phyloP scores from a whole-genome alignment of 2,329 filamentous ascomycete genomes.

The Aspergillus ibericus region DNA sequence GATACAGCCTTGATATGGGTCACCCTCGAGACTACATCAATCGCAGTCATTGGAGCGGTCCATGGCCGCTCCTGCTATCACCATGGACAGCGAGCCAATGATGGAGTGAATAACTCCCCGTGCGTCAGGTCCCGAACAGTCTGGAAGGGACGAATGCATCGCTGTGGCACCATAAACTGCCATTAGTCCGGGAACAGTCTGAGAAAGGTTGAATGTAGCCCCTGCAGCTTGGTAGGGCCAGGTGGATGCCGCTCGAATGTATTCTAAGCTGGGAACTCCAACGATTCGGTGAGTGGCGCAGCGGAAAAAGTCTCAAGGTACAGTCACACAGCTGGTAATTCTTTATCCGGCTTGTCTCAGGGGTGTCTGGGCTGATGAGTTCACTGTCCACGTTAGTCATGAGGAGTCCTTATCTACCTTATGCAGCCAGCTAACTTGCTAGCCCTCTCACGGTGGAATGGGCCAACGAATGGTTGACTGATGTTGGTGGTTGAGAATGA shows the following conservation, averaged over 20 bases:
- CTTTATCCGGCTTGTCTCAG: neutral
- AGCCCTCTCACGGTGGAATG: too few relatives aligned
- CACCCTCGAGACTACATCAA: neutral
- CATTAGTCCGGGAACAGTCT: neutral
- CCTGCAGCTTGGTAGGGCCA: neutral
- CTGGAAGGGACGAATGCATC: neutral
- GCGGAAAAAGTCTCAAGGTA: neutral
- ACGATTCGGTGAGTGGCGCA: neutral
- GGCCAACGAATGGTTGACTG: too few relatives aligned
- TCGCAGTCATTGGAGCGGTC: neutral
- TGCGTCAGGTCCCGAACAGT: neutral
- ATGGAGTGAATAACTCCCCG: neutral
- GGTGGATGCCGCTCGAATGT: neutral
- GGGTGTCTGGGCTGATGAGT: too few relatives aligned
- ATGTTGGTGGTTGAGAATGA: too few relatives aligned
- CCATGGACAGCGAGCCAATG: neutral
- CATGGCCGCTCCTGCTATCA: neutral
- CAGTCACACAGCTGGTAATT: neutral
- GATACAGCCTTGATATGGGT: neutral
- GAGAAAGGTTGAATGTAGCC: neutral
- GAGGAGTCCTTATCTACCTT: too few relatives aligned
- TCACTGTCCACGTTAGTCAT: too few relatives aligned
- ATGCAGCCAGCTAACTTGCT: too few relatives aligned
- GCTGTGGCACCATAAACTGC: neutral
- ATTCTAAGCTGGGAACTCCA: too few relatives aligned